Evolutionary conservation across 2,329 filamentous ascomycete genomes (phyloP).

Genomic region (Fusarium buxicola): DNA sequence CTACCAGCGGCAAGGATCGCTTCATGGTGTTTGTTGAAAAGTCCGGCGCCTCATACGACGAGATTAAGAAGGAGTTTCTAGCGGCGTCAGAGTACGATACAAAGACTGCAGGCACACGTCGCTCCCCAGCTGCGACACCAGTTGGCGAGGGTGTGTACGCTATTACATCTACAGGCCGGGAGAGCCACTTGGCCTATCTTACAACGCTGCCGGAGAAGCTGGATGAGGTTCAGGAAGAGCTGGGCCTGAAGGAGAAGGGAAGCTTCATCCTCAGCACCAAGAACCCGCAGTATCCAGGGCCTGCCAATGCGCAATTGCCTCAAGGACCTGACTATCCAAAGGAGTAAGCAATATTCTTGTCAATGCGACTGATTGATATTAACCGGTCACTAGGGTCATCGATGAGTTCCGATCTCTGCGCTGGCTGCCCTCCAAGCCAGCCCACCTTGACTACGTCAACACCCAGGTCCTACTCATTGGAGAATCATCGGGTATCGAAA

Average conservation of each 20-base stretch:
- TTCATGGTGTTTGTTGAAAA: conserved; percentile 91
- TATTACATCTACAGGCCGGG: conserved; percentile 76
- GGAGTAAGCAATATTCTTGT: conserved; percentile 60
- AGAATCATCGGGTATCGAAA: conserved; percentile 67
- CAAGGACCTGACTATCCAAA: conserved; percentile 77
- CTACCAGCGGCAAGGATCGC: conserved; percentile 73
- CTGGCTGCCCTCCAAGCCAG: conserved; percentile 80
- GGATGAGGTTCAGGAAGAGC: conserved; percentile 78
- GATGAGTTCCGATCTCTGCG: conserved; percentile 78
- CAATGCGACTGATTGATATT: neutral
- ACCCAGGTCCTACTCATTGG: conserved; percentile 85
- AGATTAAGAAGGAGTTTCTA: conserved; percentile 80
- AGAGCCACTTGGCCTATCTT: conserved; percentile 83
- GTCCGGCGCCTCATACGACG: conserved; percentile 70
- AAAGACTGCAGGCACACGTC: conserved; percentile 77
- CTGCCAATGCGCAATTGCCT: conserved; percentile 71
- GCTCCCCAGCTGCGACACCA: conserved; percentile 75
- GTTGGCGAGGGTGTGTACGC: conserved; percentile 90
- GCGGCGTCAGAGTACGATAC: conserved; percentile 76
- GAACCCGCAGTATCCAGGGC: conserved; percentile 78
- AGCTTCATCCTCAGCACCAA: conserved; percentile 84
- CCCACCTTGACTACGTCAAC: conserved; percentile 79
- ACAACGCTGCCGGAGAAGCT: conserved; percentile 78
- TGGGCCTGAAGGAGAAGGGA: conserved; percentile 77
- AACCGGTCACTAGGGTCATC: conserved; percentile 62